Base-by-base conservation (phyloP, 164 flowering plant genomes). In the Vitis vinifera region DNA sequence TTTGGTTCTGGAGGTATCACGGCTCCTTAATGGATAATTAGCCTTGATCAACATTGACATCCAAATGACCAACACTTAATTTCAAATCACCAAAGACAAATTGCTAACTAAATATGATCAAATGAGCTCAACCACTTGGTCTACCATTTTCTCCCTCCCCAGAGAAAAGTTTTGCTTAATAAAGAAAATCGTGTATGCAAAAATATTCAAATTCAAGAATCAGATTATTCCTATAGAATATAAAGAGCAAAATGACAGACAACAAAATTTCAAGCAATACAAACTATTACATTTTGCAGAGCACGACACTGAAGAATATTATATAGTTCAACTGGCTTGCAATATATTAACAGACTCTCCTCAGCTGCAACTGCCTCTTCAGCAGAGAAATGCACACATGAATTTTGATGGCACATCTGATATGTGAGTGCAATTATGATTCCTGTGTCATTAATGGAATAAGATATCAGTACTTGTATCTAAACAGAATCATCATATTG, bases 271-370 rank as follows among this genome's bases (percentile, higher is more conserved):
- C 59, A 4, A 48, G 9, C 23, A 67, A 55, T 9, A 29, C 15
- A 52, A 7, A 8, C 49, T 4, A 48, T 64, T 80, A 84, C 87
- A 75, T 80, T 84, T 66, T 74, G 56, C 8, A 52, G 55, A 6
- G 83, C 61, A n/a, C 87, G 87, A 37, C 71, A 63, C 7, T 62
- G 80, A 68, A 84, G 80, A 66, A 84, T 84, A 37, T 84, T 84
- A 75, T 84, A 84, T 19, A 84, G 76, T 57, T 84, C 85, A 49
- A 84, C 85, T 23, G 87, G 87, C 75, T 84, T 82, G 82, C 87
- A 84, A 55, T 80, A 84, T 61, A 80, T 62, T 30, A 84, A 58
- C 23, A 84, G 80, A 56, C 76, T 75, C 74, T 84, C 85, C 23
- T 80, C 85, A 29, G 83, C 77, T 29, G 79, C 47, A 51, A 63